Percentiles rank a stretch among this genome's conserved stretches.
These are phyloP conservation scores for Gamarada debralockiae DNA, from an alignment of 495 filamentous ascomycete genomes.

Conservation along the genomic window DNA sequence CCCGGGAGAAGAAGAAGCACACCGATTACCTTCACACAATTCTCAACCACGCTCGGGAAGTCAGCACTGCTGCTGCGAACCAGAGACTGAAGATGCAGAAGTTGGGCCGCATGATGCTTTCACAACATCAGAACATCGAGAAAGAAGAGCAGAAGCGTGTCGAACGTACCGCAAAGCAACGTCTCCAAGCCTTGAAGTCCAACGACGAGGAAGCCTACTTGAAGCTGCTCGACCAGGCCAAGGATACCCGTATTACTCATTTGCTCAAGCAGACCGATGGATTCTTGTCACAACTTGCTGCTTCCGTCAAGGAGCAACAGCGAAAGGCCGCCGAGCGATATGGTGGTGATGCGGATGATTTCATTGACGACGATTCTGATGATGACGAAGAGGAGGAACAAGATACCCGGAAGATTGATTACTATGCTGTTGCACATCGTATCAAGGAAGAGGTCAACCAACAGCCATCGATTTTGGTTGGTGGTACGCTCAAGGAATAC, in stretches of 20 bases:
- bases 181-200: conserved; percentile 96
- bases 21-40: conserved; percentile 78
- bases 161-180: conserved; percentile 95
- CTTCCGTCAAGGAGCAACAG: conserved; percentile 89
- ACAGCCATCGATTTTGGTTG: conserved; percentile 82
- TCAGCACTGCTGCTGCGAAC: conserved; percentile 53
- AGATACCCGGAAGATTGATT: conserved; percentile 78
- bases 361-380: conserved; percentile 51
- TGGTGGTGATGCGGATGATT: conserved; percentile 52
- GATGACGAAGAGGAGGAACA: conserved; percentile 66
- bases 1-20: conserved; percentile 94
- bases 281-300: conserved; percentile 91
- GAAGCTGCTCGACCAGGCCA: conserved; percentile 94
- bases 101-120: conserved; percentile 78
- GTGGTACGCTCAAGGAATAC: conserved; percentile 93
- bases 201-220: conserved; percentile 99
- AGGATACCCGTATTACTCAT: conserved; percentile 98
- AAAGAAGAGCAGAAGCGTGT: conserved; percentile 98
- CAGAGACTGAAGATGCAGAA: conserved; percentile 72
- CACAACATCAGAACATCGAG: conserved; percentile 91
- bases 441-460: conserved; percentile 83
- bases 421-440: conserved; percentile 96
- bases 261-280: conserved; percentile 93
- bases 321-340: conserved; percentile 75
- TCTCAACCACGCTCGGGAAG: conserved; percentile 61